Evolutionary conservation across 169 alveolate species (phyloP).

Genomic region (Prorocentrum cordatum): DNA sequence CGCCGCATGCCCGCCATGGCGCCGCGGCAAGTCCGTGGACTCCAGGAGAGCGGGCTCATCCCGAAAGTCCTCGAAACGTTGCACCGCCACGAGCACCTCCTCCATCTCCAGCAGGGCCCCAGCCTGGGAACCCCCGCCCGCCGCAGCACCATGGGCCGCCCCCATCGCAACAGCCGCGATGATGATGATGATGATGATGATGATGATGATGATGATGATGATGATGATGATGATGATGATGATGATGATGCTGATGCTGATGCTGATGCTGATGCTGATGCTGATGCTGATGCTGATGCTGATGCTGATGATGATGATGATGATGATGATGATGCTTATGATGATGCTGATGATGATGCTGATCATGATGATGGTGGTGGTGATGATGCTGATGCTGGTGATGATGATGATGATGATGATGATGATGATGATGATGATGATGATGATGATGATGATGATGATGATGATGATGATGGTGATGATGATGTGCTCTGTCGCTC

Average conservation of each 20-base stretch:
- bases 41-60: no score
- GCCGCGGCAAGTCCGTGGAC: no score
- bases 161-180: no score
- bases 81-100: no score
- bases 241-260: background rate
- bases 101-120: no score
- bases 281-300: background rate
- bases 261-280: background rate
- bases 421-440: background rate
- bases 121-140: no score
- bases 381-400: background rate
- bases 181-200: background rate
- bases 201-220: background rate
- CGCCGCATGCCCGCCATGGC: no score
- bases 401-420: background rate
- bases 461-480: background rate
- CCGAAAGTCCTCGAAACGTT: no score
- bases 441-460: background rate
- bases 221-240: background rate
- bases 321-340: background rate
- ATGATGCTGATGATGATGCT: background rate
- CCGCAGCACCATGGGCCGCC: no score
- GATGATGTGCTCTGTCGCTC: background rate
- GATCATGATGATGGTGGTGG: background rate
- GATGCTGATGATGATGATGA: background rate